Base-by-base conservation (phyloP, 2,329 filamentous ascomycete species). In the Thelonectria rubi region DNA sequence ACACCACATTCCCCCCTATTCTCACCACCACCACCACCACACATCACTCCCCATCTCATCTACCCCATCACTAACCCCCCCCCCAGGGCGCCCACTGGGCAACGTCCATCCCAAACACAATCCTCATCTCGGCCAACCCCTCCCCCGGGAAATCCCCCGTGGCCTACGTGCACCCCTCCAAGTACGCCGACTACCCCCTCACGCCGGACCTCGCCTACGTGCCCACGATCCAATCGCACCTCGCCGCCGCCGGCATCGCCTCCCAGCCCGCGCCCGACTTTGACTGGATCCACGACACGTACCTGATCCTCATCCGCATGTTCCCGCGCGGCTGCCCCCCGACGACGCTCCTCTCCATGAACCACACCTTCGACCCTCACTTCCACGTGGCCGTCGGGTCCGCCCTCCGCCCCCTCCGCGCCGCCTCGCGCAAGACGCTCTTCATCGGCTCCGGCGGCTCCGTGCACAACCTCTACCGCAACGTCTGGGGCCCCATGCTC, bases 271-370 rank as follows among this genome's bases (percentile, higher is more conserved):
- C 57, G 7, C 37, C 79, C 0, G 79, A 71, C 0, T 91, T 91
- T 65, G 85, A 91, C 70, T 91, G 88, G 88, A 91, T 91, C 71
- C 88, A 91, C 77, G 89, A 91, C 74, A 89, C 86, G 0, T 91
- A 87, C 70, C 81, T 91, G 3, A 84, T 91, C 58, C 78, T 91
- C 9, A 88, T 91, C 71, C 81, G 87, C 55, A 91, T 91, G 88
- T 91, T 91, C 65, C 88, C 88, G 0, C 65, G 70, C 2, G 79
- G 78, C n/a, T 89, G 86, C 68, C 89, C 89, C 2, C 89, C 88
- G 0, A 90, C 88, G 0, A 89, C 86, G 0, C 62, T 71, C 15
- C 67, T 71, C 42, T 69, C 64, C 7, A 69, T 70, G 67, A 71
- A 70, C 58, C 62, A 65, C 1, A 60, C 62, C 2, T 69, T 66